These are phyloP conservation scores for Aspergillus steynii DNA, from an alignment of 495 filamentous ascomycete species.

Conservation along the genomic window DNA sequence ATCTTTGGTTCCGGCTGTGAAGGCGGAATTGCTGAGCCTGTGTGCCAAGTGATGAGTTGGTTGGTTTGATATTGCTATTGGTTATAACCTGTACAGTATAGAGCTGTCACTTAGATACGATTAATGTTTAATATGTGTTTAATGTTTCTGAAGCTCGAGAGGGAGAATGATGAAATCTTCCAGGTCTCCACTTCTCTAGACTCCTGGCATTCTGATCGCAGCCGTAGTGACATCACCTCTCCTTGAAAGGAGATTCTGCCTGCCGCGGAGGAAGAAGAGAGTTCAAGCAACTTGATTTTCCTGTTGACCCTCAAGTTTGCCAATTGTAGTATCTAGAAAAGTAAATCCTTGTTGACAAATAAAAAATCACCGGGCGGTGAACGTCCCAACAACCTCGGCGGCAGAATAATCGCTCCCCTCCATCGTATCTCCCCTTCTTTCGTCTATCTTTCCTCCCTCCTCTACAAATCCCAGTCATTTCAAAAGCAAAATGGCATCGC, in stretches of 20 bases:
- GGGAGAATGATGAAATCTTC: no score
- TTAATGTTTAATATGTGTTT: no score
- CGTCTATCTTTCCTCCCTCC: not conserved
- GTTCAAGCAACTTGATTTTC: no score
- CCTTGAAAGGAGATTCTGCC: no score
- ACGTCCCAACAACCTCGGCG: conserved; percentile 20
- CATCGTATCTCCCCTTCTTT: conserved; percentile 7
- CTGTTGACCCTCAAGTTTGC: no score
- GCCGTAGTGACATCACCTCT: no score
- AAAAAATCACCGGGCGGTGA: conserved; percentile 21
- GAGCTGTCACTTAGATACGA: no score
- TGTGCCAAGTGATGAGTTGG: not conserved
- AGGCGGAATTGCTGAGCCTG: conserved; percentile 21
- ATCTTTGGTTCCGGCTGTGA: conserved; percentile 23
- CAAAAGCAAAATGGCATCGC: conserved; percentile 46
- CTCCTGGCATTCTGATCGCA: no score
- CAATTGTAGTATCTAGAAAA: no score
- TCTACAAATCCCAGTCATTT: not conserved
- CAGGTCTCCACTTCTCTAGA: no score
- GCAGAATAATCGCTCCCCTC: conserved; percentile 24
- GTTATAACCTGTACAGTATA: not conserved
- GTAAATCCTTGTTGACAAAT: not conserved
- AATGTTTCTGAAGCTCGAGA: no score
- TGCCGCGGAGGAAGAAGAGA: no score
- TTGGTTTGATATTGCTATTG: not conserved